Base-by-base conservation (phyloP, 1,139 yeast species). In the Pichia sorboxylosa region DNA sequence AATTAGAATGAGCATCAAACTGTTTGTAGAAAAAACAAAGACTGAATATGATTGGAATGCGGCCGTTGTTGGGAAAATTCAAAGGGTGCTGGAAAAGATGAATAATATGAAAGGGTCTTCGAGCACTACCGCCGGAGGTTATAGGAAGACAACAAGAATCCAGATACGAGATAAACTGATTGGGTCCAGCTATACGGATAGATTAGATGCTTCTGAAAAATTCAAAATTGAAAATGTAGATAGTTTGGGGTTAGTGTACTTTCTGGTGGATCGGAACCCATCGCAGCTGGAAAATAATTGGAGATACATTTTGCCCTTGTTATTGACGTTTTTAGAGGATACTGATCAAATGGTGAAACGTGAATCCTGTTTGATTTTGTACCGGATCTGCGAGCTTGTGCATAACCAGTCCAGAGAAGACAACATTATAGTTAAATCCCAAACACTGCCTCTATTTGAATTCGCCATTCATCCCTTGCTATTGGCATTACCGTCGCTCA, bases 321-420 rank as follows among this genome's bases (percentile, higher is more conserved):
- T 49, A 9, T 37, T 51, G 17, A 34, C 40, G 17, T 48, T 44
- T 19, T 33, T 52, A 18, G 55, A 52, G 30, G 52, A 49, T 16
- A 26, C 51, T 4, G 49, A 51, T 18, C 29, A 37, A 2, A 22
- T 47, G 17, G 41, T 51, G 13, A 47, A 49, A 28, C 26, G 41
- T 6, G 44, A 39, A 17, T 49, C 49, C 1, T 41, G 46, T 23
- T 13, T 14, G 11, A 5, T 17, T 50, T 4, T 28, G 44, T n/a
- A 14, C 13, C 1, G 33, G 34, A 26, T 23, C 45, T 4, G 13
- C 23, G 21, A 13, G 6, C n/a, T n/a, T 3, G 29, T n/a, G n/a
- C n/a, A n/a, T n/a, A n/a, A n/a, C n/a, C n/a, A n/a, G n/a, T n/a
- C n/a, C n/a, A 28, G 22, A 6, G n/a, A 30, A 2, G 30, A 28